A percentile compares a stretch with the other conserved stretches of the same genome.
These are phyloP conservation scores for Populus alba DNA, from an alignment of 345 rosid genomes.

Conservation along the genomic window DNA sequence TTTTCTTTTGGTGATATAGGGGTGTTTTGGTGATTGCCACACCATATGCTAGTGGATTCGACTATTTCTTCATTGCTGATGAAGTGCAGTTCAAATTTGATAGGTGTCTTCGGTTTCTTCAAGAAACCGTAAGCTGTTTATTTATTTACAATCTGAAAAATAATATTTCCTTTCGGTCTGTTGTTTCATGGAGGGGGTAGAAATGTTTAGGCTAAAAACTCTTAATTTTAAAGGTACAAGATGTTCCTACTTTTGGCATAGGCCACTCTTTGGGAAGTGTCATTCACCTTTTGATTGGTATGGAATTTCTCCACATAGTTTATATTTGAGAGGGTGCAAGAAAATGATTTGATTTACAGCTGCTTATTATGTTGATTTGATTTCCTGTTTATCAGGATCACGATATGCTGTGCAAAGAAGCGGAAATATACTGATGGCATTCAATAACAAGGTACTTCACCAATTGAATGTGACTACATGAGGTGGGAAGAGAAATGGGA, in stretches of 20 bases:
- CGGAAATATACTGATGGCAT: conserved; percentile 85
- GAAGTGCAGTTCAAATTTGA: conserved; percentile 94
- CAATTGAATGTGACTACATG: conserved; percentile 1
- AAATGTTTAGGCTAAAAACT: not conserved
- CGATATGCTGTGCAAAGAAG: conserved; percentile 90
- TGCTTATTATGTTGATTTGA: conserved; percentile 26
- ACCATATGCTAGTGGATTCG: conserved; percentile 96
- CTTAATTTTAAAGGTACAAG: conserved; percentile 54
- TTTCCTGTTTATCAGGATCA: conserved; percentile 54
- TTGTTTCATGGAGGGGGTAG: not conserved
- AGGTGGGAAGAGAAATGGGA: not conserved
- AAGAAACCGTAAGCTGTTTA: conserved; percentile 60
- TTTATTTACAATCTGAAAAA: conserved; percentile 2
- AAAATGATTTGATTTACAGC: conserved; percentile 12
- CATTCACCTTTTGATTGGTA: conserved; percentile 96
- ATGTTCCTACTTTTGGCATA: conserved; percentile 88
- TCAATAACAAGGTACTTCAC: conserved; percentile 83
- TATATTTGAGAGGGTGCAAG: not conserved
- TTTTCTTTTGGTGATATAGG: conserved; percentile 44
- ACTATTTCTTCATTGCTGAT: conserved; percentile 90
- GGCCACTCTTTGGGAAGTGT: conserved; percentile 96
- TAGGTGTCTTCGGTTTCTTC: conserved; percentile 70
- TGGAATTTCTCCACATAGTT: not conserved
- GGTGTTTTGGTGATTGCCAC: conserved; percentile 92
- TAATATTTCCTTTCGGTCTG: not conserved